Conservation (phyloP, 208 protist genomes). For the Leishmania aethiopica region DNA sequence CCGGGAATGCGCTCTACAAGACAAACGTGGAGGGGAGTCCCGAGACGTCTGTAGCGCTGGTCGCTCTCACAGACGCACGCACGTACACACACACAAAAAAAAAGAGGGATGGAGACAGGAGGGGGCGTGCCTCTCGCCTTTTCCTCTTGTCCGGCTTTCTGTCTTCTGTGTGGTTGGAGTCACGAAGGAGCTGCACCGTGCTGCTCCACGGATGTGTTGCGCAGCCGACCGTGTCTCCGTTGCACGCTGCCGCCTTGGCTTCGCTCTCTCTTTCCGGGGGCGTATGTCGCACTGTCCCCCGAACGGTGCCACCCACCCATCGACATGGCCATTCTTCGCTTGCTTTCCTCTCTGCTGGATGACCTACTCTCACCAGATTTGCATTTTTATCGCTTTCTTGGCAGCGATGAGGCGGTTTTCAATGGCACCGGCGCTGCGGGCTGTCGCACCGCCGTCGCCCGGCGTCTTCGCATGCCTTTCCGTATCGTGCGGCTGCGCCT, state of each 20-base stretch:
- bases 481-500: neutral
- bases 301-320: neutral
- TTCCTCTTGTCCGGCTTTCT: neutral
- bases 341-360: neutral
- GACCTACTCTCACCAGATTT: neutral
- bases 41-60: neutral
- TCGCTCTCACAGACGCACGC: neutral
- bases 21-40: neutral
- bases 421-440: neutral
- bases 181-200: neutral
- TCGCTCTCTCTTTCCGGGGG: neutral
- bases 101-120: neutral
- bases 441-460: neutral
- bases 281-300: neutral
- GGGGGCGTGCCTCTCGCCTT: neutral
- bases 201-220: neutral
- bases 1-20: neutral
- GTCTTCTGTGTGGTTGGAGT: neutral
- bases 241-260: neutral
- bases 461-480: neutral
- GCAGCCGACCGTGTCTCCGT: neutral
- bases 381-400: neutral
- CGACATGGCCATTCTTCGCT: neutral
- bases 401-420: conserved; percentile 12
- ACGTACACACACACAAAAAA: neutral